Evolutionary conservation across 2,329 filamentous ascomycete species (phyloP).

Genomic region (Apiospora koreana): DNA sequence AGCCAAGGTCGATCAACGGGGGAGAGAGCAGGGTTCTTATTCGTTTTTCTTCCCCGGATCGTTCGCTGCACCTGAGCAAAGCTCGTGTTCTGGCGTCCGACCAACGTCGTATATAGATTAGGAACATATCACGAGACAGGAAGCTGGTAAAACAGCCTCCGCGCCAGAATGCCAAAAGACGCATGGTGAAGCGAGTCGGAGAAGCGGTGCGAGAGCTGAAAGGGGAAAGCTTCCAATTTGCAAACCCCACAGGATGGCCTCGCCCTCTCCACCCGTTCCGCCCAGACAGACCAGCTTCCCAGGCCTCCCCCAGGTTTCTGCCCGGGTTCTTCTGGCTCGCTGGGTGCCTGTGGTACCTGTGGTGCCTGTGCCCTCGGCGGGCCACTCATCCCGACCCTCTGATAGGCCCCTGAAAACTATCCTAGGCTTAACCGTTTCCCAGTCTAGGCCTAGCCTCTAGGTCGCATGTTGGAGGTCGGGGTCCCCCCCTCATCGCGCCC

Average conservation of each 20-base stretch:
- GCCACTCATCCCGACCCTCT: neutral
- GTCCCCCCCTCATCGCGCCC: conserved; percentile 6
- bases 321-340: neutral
- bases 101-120: neutral
- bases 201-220: conserved; percentile 3
- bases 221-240: conserved; percentile 1
- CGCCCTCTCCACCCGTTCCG: neutral
- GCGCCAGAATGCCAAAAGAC: neutral
- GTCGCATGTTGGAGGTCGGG: neutral
- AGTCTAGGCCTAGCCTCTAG: neutral
- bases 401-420: neutral
- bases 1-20: neutral
- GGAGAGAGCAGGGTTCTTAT: neutral
- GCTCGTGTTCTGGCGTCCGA: neutral
- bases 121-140: neutral
- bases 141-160: neutral
- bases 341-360: too few relatives aligned
- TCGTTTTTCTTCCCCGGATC: neutral
- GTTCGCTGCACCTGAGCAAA: neutral
- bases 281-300: neutral
- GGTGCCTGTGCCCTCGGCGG: neutral
- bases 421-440: neutral
- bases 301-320: conserved; percentile 4
- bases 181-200: conserved; percentile 4
- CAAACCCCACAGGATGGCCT: neutral